Percentiles rank a stretch among this genome's conserved stretches.
These are phyloP conservation scores for Trichoderma virens DNA, from an alignment of 495 filamentous ascomycete species.

Conservation along the genomic window DNA sequence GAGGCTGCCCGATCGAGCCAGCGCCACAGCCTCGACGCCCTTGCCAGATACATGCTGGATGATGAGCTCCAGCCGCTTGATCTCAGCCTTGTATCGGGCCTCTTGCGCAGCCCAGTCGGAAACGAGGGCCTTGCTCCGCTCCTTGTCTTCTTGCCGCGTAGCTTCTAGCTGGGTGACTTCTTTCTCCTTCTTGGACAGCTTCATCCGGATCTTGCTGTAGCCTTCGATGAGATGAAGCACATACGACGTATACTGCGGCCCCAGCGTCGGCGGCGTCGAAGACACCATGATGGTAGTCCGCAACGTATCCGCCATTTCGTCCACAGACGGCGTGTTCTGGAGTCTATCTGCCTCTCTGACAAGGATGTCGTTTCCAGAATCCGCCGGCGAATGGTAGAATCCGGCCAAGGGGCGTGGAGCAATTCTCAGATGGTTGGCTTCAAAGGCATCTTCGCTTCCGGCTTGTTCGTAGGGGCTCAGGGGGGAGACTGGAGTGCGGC, in stretches of 20 bases:
- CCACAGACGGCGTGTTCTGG: constrained; percentile 33
- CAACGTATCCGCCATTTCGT: constrained; percentile 37
- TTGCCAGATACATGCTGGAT: constrained; percentile 36
- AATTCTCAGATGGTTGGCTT: background rate
- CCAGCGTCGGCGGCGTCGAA: constrained; percentile 22
- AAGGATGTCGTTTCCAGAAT: background rate
- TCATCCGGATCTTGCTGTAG: constrained; percentile 19
- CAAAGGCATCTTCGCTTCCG: background rate
- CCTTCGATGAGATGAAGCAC: constrained; percentile 35
- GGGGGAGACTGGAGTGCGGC: background rate
- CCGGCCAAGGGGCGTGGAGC: background rate
- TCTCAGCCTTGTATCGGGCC: constrained; percentile 35
- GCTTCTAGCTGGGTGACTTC: constrained; percentile 23
- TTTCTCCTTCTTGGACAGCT: constrained; percentile 15
- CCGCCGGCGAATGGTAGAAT: background rate
- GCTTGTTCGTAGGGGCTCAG: background rate
- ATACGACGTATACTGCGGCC: constrained; percentile 32
- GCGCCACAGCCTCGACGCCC: constrained; percentile 37
- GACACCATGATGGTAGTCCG: constrained; percentile 29
- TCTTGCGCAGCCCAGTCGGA: constrained; percentile 37
- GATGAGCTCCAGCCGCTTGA: constrained; percentile 42
- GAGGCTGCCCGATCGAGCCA: constrained; percentile 36
- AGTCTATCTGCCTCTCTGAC: constrained; percentile 6
- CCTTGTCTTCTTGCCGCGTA: constrained; percentile 29
- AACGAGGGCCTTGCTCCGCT: constrained; percentile 29